Base-by-base conservation (phyloP, 768 basidiomycete species). In the Sarcodon aspratus region DNA sequence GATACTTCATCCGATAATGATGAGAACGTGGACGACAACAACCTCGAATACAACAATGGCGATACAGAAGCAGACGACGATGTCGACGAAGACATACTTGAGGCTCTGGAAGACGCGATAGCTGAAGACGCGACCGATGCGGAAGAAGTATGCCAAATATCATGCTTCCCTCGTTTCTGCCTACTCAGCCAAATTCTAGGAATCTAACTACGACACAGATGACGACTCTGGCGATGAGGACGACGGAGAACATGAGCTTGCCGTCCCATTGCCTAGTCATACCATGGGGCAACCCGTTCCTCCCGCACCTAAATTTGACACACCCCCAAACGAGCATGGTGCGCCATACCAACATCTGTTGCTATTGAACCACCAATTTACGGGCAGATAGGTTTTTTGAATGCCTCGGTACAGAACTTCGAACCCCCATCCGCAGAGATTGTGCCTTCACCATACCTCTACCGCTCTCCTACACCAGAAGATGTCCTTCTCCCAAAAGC, bases 101-200 rank as follows among this genome's bases (percentile, higher is more conserved):
- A 78, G 42, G 78, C 73, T 11, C 71, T 80, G 52, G 74, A 76
- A 33, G 68, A 62, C 9, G 70, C 69, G 15, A 66, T 71, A 55
- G 59, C 53, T 3, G 82, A 84, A 52, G 82, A 85, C 38, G 80
- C 69, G 6, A 77, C 80, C 0, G 85, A 86, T 50, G 80, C 67
- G 46, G 83, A 83, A 48, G 85, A 85, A 61, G 86, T 87, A 61
- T 55, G 79, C 35, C 21, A 15, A 27, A 2, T 47, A 21, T 45
- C 27, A 52, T 32, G 13, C 33, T 35, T 40, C 9, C 37, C 33
- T 11, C 36, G n/a, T 33, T 47, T 49, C 21, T 38, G 13, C 33
- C 48, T 53, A 46, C 55, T 36, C 43, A 50, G 51, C 9, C 46
- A 18, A 31, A 15, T 21, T 40, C 9, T 11, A 42, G 37, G 13